Percentiles rank a stretch among this genome's conserved stretches.
These are phyloP conservation scores for Phylloporus sp. DNA, from an alignment of 768 basidiomycete genomes.

Conservation along the genomic window DNA sequence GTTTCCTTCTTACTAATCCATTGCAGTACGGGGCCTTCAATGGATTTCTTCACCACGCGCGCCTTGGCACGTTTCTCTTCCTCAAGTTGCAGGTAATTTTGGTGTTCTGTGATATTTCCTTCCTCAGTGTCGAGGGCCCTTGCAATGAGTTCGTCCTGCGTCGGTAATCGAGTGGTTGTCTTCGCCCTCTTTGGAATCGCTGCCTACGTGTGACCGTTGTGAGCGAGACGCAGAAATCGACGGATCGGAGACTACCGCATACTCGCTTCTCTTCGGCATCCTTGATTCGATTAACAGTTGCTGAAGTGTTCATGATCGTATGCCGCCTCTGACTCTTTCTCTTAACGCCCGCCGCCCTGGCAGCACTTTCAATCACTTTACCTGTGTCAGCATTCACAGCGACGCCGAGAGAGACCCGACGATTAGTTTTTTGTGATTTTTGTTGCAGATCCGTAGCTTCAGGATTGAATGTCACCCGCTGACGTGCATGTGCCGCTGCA, in stretches of 20 bases:
- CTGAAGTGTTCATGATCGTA: slow-evolving; percentile 69
- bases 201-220: slow-evolving; percentile 38
- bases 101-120: slow-evolving; percentile 73
- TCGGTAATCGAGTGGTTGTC: slow-evolving; percentile 47
- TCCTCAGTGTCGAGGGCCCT: slow-evolving; percentile 85
- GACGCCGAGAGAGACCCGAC: slow-evolving; percentile 54
- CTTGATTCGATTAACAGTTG: slow-evolving; percentile 61
- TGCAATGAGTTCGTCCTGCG: slow-evolving; percentile 82
- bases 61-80: slow-evolving; percentile 75
- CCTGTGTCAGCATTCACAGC: slow-evolving; percentile 60
- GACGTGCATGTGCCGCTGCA: slow-evolving; percentile 62
- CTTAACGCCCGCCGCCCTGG: slow-evolving; percentile 21
- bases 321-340: slow-evolving; percentile 64
- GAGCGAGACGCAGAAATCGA: background rate
- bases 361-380: slow-evolving; percentile 41
- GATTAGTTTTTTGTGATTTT: slow-evolving; percentile 34
- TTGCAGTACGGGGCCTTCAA: slow-evolving; percentile 65
- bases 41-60: slow-evolving; percentile 55
- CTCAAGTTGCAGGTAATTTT: slow-evolving; percentile 73
- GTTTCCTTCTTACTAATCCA: slow-evolving; percentile 70
- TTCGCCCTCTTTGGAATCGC: slow-evolving; percentile 61
- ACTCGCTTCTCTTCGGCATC: slow-evolving; percentile 63
- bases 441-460: slow-evolving; percentile 32
- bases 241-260: slow-evolving; percentile 9
- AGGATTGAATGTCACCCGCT: slow-evolving; percentile 67